Percentiles rank a stretch among this genome's conserved stretches.
phyloP scores from a whole-genome alignment of 768 basidiomycete species.

The Lactifluus volemus region DNA sequence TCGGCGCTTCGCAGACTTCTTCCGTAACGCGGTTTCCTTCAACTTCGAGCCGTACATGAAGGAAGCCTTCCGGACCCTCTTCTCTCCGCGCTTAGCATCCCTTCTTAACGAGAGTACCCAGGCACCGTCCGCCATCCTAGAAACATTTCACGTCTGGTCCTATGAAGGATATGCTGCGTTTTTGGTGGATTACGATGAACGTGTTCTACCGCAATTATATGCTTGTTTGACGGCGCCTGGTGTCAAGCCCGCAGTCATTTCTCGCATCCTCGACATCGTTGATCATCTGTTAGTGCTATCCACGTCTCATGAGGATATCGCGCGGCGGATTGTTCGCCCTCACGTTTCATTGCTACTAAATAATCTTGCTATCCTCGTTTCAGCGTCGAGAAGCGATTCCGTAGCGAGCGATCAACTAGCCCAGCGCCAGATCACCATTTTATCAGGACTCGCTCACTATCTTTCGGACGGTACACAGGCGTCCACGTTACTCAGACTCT shows the following conservation, averaged over 20 bases:
- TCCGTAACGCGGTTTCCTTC: conserved; percentile 62
- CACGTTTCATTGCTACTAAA: conserved; percentile 62
- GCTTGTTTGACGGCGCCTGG: conserved; percentile 72
- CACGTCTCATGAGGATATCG: conserved; percentile 39
- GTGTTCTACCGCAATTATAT: conserved; percentile 69
- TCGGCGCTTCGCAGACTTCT: conserved; percentile 83
- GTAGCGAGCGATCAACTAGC: conserved; percentile 53
- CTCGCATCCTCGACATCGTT: conserved; percentile 76
- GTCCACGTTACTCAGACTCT: conserved; percentile 56
- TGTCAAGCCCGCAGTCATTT: conserved; percentile 80
- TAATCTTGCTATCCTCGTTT: conserved; percentile 62
- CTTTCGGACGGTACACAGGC: conserved; percentile 66
- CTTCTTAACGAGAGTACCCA: conserved; percentile 86
- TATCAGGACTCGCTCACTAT: conserved; percentile 73
- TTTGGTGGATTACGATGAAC: conserved; percentile 60
- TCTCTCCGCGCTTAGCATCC: conserved; percentile 70
- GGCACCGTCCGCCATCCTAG: conserved; percentile 79
- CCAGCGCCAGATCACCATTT: conserved; percentile 73
- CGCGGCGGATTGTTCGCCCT: conserved; percentile 52
- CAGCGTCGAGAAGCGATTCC: conserved; percentile 44
- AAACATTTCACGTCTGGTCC: conserved; percentile 78
- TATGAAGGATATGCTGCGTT: conserved; percentile 47
- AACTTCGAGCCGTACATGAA: conserved; percentile 67
- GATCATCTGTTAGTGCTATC: conserved; percentile 58
- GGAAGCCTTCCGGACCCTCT: conserved; percentile 57